These are phyloP conservation scores for Starmerella bombicola DNA, from an alignment of 805 yeast genomes.

Conservation along the genomic window DNA sequence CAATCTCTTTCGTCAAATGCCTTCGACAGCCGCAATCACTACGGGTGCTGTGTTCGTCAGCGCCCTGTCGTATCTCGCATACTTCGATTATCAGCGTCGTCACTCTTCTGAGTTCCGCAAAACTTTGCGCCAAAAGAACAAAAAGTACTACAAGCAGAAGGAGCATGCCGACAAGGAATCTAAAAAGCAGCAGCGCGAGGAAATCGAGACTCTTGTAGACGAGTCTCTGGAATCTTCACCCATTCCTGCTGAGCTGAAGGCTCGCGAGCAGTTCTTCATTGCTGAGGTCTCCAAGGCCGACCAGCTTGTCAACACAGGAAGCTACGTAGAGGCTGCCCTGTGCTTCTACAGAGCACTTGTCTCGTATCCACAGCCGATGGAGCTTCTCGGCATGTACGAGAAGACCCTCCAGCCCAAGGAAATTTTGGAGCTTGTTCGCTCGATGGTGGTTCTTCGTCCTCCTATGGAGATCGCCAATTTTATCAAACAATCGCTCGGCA, in stretches of 20 bases:
- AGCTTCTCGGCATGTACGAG: conserved; percentile 78
- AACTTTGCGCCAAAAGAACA: conserved; percentile 49
- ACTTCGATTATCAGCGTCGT: conserved; percentile 90
- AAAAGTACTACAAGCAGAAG: conserved; percentile 47
- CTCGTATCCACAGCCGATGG: conserved; percentile 91
- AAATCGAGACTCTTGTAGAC: conserved; percentile 48
- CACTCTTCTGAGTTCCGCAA: conserved; percentile 70
- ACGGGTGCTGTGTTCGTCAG: conserved; percentile 25
- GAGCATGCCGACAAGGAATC: conserved; percentile 46
- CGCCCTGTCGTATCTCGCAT: conserved; percentile 50
- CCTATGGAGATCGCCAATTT: conserved; percentile 62
- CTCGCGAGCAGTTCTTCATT: conserved; percentile 70
- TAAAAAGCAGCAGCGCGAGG: conserved; percentile 43
- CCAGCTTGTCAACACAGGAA: conserved; percentile 57
- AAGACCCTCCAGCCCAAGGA: conserved; percentile 64
- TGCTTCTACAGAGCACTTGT: conserved; percentile 86
- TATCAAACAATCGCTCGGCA: conserved; percentile 37
- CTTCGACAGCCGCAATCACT: conserved; percentile 27
- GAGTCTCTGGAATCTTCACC: conserved; percentile 60
- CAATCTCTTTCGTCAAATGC: too few species aligned
- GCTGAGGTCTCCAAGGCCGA: conserved; percentile 78
- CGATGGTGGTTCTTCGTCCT: conserved; percentile 84
- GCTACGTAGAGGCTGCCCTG: conserved; percentile 60
- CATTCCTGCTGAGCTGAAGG: conserved; percentile 53
- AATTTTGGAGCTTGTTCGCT: conserved; percentile 68